phyloP scores from a whole-genome alignment of 176 grass and related monocot genomes.

The Oryza glumipatula region DNA sequence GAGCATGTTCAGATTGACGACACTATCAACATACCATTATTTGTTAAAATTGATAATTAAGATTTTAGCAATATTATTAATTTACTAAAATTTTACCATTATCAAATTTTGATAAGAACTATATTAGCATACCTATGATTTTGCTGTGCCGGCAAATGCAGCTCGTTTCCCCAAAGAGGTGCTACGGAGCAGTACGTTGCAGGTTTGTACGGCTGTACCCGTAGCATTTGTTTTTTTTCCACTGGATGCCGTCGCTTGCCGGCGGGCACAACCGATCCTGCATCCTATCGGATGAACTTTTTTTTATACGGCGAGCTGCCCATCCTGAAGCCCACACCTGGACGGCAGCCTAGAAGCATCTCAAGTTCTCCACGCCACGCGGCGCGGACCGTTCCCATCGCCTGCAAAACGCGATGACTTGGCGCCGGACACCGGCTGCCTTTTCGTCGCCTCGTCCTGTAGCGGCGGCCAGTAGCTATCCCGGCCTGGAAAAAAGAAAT shows the following conservation, averaged over 20 bases:
- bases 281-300: not conserved
- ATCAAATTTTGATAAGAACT: no score
- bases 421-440: slow-evolving; percentile 28
- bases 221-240: no score
- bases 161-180: no score
- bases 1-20: no score
- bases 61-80: no score
- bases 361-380: slow-evolving; percentile 38
- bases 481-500: not conserved
- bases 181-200: no score
- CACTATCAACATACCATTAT: no score
- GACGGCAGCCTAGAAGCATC: slow-evolving; percentile 56
- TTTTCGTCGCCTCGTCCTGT: not conserved
- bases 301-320: not conserved
- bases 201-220: no score
- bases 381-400: not conserved
- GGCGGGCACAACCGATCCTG: slow-evolving; percentile 31
- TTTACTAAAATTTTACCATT: no score
- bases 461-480: slow-evolving; percentile 2
- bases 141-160: no score
- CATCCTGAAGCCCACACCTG: slow-evolving; percentile 30
- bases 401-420: not conserved
- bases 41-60: no score
- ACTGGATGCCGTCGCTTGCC: not conserved
- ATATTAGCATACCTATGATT: no score